Base-by-base conservation (phyloP, 768 basidiomycete species). In the Leccinum sublutescens region DNA sequence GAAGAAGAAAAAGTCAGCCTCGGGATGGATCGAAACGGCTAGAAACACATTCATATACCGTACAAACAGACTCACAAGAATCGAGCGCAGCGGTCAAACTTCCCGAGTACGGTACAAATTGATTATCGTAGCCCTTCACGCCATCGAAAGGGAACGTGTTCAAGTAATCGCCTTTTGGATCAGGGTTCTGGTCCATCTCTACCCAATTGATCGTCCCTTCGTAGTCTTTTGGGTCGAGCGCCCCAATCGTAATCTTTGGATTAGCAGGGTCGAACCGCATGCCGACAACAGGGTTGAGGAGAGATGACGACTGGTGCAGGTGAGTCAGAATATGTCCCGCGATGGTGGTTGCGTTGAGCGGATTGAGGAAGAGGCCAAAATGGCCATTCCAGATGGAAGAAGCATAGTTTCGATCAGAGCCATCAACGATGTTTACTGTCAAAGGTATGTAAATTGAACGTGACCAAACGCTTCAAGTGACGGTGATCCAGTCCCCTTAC, bases 141-240 rank as follows among this genome's bases (percentile, higher is more conserved):
- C 69, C 69, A 55, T 73, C 71, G 14, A 73, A 60, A 6, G 8
- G 49, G 48, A 73, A 67, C 10, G 45, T 58, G 23, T 73, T 73
- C 25, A 56, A 38, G 45, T 55, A 64, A 52, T 67, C 59, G 9
- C 50, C 58, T 3, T 52, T 56, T 7, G 57, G 49, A 45, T 68
- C 63, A 2, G 71, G 73, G 8, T 12, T 54, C 19, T 58, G 52
- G 40, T 65, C 17, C 19, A 72, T 54, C 45, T 62, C 57, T 15
- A 72, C 66, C 71, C 71, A 72, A 50, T 72, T 72, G 31, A 72
- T 70, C 14, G 62, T 64, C 31, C 71, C 71, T 57, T 73, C 72
- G 31, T 72, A 72, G 50, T 72, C 71, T 10, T 63, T 65, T 8
- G 66, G 71, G 45, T 72, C 71, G 2, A 72, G 70, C 6, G 72